A percentile compares a stretch with the other conserved stretches of the same genome.
Conservation (phyloP, 1,284 basidiomycete species). For the Inonotus hispidus region DNA sequence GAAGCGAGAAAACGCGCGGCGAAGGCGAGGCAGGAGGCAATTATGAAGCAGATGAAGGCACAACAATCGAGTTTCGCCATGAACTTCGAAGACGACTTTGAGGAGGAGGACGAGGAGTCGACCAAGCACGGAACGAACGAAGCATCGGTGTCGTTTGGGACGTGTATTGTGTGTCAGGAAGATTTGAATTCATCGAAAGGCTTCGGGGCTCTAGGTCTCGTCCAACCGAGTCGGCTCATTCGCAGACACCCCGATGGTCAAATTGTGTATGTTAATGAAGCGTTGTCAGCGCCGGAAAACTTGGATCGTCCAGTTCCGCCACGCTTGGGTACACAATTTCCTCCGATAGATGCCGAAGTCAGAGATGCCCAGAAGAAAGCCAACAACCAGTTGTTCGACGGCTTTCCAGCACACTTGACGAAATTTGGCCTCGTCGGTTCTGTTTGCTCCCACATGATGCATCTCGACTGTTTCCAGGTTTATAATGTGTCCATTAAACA, state of each 20-base stretch:
- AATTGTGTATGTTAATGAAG: slow-evolving; percentile 67
- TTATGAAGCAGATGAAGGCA: slow-evolving; percentile 90
- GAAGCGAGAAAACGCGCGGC: slow-evolving; percentile 75
- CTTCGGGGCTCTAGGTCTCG: slow-evolving; percentile 86
- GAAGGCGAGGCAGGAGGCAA: slow-evolving; percentile 79
- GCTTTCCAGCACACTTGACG: slow-evolving; percentile 67
- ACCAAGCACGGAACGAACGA: slow-evolving; percentile 45
- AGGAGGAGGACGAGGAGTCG: slow-evolving; percentile 51
- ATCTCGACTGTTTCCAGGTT: slow-evolving; percentile 88
- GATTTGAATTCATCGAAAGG: slow-evolving; percentile 70
- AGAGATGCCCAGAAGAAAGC: slow-evolving; percentile 42
- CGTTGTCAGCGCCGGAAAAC: slow-evolving; percentile 58
- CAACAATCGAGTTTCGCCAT: slow-evolving; percentile 83
- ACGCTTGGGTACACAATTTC: slow-evolving; percentile 39
- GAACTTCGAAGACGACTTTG: slow-evolving; percentile 59
- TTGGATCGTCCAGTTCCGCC: slow-evolving; percentile 51
- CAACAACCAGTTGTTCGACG: slow-evolving; percentile 56
- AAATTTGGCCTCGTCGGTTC: slow-evolving; percentile 86
- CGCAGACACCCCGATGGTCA: slow-evolving; percentile 76
- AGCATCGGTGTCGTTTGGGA: slow-evolving; percentile 66
- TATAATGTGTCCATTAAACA: slow-evolving; percentile 87
- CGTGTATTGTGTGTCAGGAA: slow-evolving; percentile 98
- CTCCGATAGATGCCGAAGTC: slow-evolving; percentile 44
- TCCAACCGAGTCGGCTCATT: slow-evolving; percentile 87
- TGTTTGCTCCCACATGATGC: slow-evolving; percentile 97